Percentiles rank a stretch among this genome's conserved stretches.
Evolutionary conservation across 352 stramenopile genomes (phyloP).

Genomic region (Pelagophyceae sp.): DNA sequence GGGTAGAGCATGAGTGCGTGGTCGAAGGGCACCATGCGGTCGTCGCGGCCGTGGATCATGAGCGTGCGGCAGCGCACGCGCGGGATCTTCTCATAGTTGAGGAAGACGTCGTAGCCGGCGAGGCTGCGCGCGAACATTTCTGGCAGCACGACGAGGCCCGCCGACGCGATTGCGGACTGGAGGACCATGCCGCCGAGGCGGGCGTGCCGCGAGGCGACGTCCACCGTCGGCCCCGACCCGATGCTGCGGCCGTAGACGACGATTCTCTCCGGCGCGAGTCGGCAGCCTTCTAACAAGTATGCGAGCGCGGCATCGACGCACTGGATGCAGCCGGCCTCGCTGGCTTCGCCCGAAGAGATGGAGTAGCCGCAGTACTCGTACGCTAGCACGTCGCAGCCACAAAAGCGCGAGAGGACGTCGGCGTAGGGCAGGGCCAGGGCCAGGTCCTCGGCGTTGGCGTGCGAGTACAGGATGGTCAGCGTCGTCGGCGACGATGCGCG

Average conservation of each 20-base stretch:
- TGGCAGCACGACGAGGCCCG: slow-evolving; percentile 3
- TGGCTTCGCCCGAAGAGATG: slow-evolving; percentile 33
- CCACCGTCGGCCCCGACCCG: slow-evolving; percentile 48
- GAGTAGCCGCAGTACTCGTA: slow-evolving; percentile 66
- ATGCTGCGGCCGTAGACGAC: slow-evolving; percentile 52
- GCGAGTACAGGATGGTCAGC: slow-evolving; percentile 57
- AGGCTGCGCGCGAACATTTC: background rate
- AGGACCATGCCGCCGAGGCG: slow-evolving; percentile 10
- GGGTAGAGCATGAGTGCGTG: slow-evolving; percentile 5
- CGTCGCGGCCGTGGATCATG: background rate
- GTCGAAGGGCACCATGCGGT: slow-evolving; percentile 5
- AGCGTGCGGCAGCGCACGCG: background rate
- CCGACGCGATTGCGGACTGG: slow-evolving; percentile 2
- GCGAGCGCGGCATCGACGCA: slow-evolving; percentile 47
- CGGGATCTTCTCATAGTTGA: slow-evolving; percentile 7
- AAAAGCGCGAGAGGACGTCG: slow-evolving; percentile 56
- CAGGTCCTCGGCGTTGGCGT: slow-evolving; percentile 63
- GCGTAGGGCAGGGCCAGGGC: slow-evolving; percentile 57
- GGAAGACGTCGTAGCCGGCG: background rate
- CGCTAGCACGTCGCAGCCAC: slow-evolving; percentile 58
- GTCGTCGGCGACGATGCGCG: background rate
- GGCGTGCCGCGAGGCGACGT: slow-evolving; percentile 35
- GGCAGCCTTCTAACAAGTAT: slow-evolving; percentile 36
- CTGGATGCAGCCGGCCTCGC: slow-evolving; percentile 47
- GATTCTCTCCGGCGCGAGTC: slow-evolving; percentile 12